Evolutionary conservation across 169 alveolate genomes (phyloP).

Genomic region (Babesia bigemina): DNA sequence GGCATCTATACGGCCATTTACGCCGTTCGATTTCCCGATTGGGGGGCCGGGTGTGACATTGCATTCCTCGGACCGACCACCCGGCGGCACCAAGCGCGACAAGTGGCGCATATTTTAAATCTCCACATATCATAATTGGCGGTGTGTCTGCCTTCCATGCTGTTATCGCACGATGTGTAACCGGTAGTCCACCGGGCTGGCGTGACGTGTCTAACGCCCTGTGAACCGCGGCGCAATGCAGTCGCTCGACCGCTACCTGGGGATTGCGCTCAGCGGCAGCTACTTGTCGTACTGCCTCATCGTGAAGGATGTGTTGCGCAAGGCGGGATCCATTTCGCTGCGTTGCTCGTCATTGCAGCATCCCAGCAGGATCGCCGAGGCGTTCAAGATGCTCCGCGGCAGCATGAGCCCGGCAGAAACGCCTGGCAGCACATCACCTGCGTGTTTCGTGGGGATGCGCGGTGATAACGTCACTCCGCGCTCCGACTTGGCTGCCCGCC

Average conservation of each 20-base stretch:
- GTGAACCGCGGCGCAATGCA: not conserved
- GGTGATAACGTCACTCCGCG: constrained; percentile 28
- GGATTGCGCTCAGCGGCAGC: constrained; percentile 40
- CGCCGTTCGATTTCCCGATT: not conserved
- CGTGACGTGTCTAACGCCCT: not conserved
- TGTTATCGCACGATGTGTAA: constrained; percentile 12
- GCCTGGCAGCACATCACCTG: not conserved
- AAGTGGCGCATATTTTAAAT: not conserved
- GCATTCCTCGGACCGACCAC: not conserved
- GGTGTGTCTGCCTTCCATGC: not conserved
- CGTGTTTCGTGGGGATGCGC: constrained; percentile 50
- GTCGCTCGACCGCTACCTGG: constrained; percentile 46
- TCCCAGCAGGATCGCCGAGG: constrained; percentile 23
- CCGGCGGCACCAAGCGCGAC: not conserved
- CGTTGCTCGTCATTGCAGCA: constrained; percentile 33
- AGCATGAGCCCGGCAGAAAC: constrained; percentile 21
- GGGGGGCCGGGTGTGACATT: not conserved
- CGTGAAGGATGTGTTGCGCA: constrained; percentile 32
- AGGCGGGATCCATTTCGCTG: constrained; percentile 47
- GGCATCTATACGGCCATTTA: not conserved
- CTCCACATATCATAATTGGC: not conserved
- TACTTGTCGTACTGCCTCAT: constrained; percentile 56
- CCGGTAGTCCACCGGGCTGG: not conserved
- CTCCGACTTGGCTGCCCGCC: constrained; percentile 16
- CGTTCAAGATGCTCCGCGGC: constrained; percentile 35